Evolutionary conservation across 148 eudicot species (phyloP).

Genomic region (Fagopyrum tataricum): DNA sequence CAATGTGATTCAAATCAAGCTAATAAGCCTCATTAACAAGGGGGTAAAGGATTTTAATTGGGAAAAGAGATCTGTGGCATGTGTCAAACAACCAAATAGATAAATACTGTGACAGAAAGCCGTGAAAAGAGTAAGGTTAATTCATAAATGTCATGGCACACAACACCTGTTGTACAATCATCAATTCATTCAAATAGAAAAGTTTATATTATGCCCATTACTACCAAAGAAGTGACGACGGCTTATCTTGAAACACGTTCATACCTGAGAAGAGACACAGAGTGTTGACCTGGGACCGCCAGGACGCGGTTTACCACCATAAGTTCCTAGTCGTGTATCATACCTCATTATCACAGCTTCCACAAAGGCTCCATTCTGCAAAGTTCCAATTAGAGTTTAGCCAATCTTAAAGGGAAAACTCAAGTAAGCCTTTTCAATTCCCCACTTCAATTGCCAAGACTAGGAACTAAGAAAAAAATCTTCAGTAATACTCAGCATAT

Average conservation of each 20-base stretch:
- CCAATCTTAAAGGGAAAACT: not conserved
- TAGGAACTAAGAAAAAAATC: not conserved
- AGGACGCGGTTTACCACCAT: constrained; percentile 71
- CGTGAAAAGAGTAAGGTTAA: not conserved
- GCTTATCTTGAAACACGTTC: not conserved
- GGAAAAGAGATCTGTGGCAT: not conserved
- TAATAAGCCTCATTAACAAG: not conserved
- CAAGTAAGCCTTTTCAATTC: not conserved
- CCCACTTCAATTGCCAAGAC: not conserved
- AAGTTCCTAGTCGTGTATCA: constrained; percentile 78
- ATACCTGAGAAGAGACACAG: constrained; percentile 95
- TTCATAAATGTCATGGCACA: not conserved
- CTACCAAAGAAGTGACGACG: not conserved
- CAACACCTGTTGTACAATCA: not conserved
- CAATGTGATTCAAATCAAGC: not conserved
- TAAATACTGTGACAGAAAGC: not conserved
- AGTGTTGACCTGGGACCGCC: constrained; percentile 87
- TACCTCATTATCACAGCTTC: constrained; percentile 97
- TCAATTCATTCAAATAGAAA: not conserved
- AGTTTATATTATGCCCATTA: not conserved
- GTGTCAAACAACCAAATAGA: not conserved
- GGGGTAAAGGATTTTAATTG: not conserved
- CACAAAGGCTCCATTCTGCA: constrained; percentile 80
- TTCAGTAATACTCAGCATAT: not conserved
- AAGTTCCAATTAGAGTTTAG: not conserved